Conservation (phyloP, 495 filamentous ascomycete genomes). For the Lepraria neglecta region DNA sequence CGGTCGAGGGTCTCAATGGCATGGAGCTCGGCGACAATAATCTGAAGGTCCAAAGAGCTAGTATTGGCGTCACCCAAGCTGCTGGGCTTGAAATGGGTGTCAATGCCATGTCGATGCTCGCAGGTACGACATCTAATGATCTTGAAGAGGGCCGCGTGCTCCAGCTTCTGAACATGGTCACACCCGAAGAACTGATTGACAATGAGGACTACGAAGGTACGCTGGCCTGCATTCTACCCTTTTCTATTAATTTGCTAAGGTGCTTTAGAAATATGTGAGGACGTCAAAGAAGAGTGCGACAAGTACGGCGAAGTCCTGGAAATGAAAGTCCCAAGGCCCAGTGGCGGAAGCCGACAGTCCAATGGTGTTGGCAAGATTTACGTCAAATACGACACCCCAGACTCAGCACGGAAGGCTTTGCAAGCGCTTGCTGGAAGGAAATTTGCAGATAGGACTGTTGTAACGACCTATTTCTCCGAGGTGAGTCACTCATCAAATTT, state of each 20-base stretch:
- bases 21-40: constrained; percentile 85
- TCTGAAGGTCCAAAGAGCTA: constrained; percentile 80
- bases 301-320: constrained; percentile 82
- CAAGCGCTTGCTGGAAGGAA: constrained; percentile 84
- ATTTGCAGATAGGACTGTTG: constrained; percentile 91
- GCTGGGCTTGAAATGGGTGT: constrained; percentile 88
- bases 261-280: constrained; percentile 78
- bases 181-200: constrained; percentile 88
- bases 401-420: constrained; percentile 76
- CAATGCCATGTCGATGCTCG: constrained; percentile 98
- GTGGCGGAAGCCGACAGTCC: constrained; percentile 69
- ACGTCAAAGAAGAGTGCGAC: constrained; percentile 82
- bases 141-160: constrained; percentile 73
- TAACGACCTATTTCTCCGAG: constrained; percentile 92
- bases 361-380: constrained; percentile 96
- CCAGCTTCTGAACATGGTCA: constrained; percentile 96
- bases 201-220: constrained; percentile 88
- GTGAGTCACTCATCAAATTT: constrained; percentile 40
- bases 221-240: constrained; percentile 11
- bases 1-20: constrained; percentile 82
- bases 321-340: constrained; percentile 85
- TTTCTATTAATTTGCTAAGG: background rate
- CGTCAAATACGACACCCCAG: constrained; percentile 78
- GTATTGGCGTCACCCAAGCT: constrained; percentile 86
- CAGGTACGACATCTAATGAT: constrained; percentile 76